Conservation (phyloP, 257 asterid genomes). For the Echium plantagineum region DNA sequence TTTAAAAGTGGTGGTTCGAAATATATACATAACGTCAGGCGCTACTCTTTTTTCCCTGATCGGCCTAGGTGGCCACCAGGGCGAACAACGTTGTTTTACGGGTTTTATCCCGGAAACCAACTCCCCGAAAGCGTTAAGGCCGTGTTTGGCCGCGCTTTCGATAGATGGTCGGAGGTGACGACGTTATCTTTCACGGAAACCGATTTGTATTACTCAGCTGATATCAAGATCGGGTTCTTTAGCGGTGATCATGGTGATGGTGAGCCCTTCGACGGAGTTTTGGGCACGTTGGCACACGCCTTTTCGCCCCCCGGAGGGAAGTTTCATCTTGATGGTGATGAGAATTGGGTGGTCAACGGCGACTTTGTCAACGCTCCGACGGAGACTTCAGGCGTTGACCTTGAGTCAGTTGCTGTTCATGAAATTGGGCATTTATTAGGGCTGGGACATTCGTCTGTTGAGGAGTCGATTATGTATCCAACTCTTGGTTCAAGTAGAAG, state of each 20-base stretch:
- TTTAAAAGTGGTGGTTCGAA: background rate
- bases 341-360: slow-evolving; percentile 77
- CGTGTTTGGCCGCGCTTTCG: slow-evolving; percentile 58
- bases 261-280: slow-evolving; percentile 73
- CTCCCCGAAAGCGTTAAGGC: slow-evolving; percentile 19
- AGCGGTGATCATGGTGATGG: slow-evolving; percentile 80
- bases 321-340: slow-evolving; percentile 71
- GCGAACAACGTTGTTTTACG: slow-evolving; percentile 37
- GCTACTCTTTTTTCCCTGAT: slow-evolving; percentile 57
- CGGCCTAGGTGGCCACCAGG: slow-evolving; percentile 62
- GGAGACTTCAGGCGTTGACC: slow-evolving; percentile 42
- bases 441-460: slow-evolving; percentile 79
- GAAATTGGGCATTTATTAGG: slow-evolving; percentile 90
- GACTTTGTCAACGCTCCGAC: slow-evolving; percentile 22
- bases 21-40: slow-evolving; percentile 37
- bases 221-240: slow-evolving; percentile 31
- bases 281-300: slow-evolving; percentile 89
- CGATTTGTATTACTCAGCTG: slow-evolving; percentile 33
- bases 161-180: slow-evolving; percentile 83
- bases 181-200: slow-evolving; percentile 45
- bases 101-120: slow-evolving; percentile 38
- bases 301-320: slow-evolving; percentile 68
- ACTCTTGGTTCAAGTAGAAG: slow-evolving; percentile 40
- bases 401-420: slow-evolving; percentile 85
- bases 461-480: slow-evolving; percentile 74